Conservation (phyloP, 2,329 filamentous ascomycete species). For the Botryotinia narcissicola region DNA sequence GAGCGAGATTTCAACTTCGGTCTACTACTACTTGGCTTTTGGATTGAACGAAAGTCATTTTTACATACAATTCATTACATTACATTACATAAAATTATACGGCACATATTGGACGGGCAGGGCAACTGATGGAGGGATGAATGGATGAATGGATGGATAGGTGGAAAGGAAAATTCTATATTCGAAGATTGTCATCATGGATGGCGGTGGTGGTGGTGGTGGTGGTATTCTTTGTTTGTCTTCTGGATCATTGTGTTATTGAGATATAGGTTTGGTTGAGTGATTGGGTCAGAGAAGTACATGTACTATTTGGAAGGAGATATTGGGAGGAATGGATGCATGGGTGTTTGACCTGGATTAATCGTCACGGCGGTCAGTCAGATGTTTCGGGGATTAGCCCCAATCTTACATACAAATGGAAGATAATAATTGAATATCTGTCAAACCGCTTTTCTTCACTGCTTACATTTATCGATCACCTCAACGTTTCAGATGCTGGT, state of each 20-base stretch:
- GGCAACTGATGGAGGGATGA: constrained; percentile 4
- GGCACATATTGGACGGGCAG: constrained; percentile 9
- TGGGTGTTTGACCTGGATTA: background rate
- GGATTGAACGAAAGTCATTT: background rate
- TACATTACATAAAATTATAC: constrained; percentile 6
- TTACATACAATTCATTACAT: background rate
- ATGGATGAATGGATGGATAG: constrained; percentile 7
- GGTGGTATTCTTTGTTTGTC: background rate
- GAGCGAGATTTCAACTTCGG: constrained; percentile 9
- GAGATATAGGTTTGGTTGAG: background rate
- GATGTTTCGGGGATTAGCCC: background rate
- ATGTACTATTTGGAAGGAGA: constrained; percentile 4
- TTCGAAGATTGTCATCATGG: background rate
- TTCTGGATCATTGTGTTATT: constrained; percentile 14
- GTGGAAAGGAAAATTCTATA: constrained; percentile 8
- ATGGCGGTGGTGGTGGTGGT: background rate
- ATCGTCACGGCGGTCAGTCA: background rate
- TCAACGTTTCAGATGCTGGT: background rate
- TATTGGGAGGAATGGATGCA: background rate
- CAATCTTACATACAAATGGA: background rate
- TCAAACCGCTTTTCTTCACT: background rate
- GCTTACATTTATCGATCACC: background rate
- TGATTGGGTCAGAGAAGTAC: background rate
- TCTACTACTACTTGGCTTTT: constrained; percentile 10
- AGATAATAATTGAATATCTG: background rate